Evolutionary conservation across 2,329 filamentous ascomycete genomes (phyloP).

Genomic region (Claviceps pusilla): DNA sequence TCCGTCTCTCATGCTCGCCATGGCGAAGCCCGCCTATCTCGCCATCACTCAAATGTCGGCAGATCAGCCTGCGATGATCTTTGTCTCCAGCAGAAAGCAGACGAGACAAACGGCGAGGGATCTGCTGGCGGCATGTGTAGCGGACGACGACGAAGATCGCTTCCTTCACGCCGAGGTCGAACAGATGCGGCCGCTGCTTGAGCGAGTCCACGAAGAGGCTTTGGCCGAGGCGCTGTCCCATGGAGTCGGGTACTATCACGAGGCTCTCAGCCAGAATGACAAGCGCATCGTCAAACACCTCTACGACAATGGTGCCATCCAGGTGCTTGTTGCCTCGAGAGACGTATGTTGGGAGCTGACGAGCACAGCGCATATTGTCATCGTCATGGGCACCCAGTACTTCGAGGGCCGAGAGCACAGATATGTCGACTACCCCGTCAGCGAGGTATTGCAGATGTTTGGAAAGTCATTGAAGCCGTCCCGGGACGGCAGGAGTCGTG

Average conservation of each 20-base stretch:
- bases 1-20: slow-evolving; percentile 94
- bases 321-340: slow-evolving; percentile 60
- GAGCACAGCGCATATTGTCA: slow-evolving; percentile 72
- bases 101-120: slow-evolving; percentile 76
- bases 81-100: slow-evolving; percentile 88
- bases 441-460: slow-evolving; percentile 94
- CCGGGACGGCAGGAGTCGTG: slow-evolving; percentile 66
- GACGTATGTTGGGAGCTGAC: slow-evolving; percentile 96
- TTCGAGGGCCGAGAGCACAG: slow-evolving; percentile 94
- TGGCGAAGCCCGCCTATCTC: slow-evolving; percentile 87
- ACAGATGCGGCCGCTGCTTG: slow-evolving; percentile 68
- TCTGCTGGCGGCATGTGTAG: slow-evolving; percentile 70
- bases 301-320: slow-evolving; percentile 77
- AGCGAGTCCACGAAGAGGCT: slow-evolving; percentile 70
- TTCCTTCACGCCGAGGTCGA: slow-evolving; percentile 77
- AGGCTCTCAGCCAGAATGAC: slow-evolving; percentile 75
- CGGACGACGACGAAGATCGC: slow-evolving; percentile 82
- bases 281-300: slow-evolving; percentile 89
- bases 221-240: slow-evolving; percentile 82
- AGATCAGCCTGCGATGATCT: slow-evolving; percentile 79
- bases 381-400: slow-evolving; percentile 96
- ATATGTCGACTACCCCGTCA: slow-evolving; percentile 90
- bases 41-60: slow-evolving; percentile 78
- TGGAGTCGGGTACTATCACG: slow-evolving; percentile 93
- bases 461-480: slow-evolving; percentile 74